These are phyloP conservation scores for Lolium rigidum DNA, from an alignment of 176 grass and related monocot genomes.

Conservation along the genomic window DNA sequence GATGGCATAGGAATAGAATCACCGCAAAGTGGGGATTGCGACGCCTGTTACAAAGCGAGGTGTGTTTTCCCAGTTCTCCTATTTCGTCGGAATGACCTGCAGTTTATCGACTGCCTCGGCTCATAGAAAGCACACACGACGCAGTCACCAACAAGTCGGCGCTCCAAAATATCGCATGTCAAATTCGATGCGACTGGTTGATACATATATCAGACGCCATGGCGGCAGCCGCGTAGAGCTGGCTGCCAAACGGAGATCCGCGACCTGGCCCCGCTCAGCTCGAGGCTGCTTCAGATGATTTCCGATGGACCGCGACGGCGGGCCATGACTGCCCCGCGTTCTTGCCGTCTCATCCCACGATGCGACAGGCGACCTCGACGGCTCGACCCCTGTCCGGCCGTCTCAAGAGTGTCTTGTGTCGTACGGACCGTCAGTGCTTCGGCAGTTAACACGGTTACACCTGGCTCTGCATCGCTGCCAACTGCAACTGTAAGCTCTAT, in stretches of 20 bases:
- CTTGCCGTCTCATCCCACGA: not conserved
- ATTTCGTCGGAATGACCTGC: not conserved
- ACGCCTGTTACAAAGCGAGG: too few relatives aligned
- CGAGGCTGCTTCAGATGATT: not conserved
- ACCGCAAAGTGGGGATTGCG: not conserved
- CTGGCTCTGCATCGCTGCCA: not conserved
- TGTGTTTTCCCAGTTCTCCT: too few relatives aligned
- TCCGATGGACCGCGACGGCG: not conserved
- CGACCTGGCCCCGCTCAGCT: not conserved
- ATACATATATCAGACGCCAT: not conserved
- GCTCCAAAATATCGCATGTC: not conserved
- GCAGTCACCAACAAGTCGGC: not conserved
- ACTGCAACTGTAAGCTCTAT: not conserved
- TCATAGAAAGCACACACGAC: not conserved
- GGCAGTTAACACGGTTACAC: constrained; percentile 18
- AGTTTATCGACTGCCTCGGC: not conserved
- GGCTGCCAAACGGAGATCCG: not conserved
- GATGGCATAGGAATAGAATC: not conserved
- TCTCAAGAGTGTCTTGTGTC: not conserved
- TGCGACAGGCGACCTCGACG: not conserved
- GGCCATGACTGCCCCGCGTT: constrained; percentile 10
- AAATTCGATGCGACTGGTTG: not conserved
- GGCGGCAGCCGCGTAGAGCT: not conserved
- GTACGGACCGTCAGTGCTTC: not conserved
- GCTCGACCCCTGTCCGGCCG: not conserved